Evolutionary conservation across 441 rosid genomes (phyloP).

Genomic region (Dalechampia spathulata): DNA sequence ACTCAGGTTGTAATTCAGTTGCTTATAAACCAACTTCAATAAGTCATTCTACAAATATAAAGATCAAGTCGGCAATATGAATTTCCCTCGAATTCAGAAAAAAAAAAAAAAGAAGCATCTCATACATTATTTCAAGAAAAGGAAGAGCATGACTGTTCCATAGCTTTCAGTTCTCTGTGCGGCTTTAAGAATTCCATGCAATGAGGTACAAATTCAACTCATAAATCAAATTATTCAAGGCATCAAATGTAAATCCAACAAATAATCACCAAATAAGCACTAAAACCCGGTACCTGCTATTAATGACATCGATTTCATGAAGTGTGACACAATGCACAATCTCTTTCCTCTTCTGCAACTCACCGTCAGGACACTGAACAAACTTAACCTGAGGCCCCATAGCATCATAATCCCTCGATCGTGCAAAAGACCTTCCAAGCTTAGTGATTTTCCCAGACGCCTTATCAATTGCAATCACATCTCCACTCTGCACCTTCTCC

Average conservation of each 20-base stretch:
- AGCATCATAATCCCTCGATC: slow-evolving; percentile 94
- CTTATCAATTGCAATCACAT: slow-evolving; percentile 81
- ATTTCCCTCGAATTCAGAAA: neutral
- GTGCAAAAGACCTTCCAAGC: slow-evolving; percentile 80
- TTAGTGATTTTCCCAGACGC: slow-evolving; percentile 81
- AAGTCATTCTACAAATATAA: neutral
- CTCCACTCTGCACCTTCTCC: slow-evolving; percentile 94
- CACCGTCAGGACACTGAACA: slow-evolving; percentile 95
- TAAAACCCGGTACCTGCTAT: slow-evolving; percentile 56
- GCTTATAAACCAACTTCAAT: neutral
- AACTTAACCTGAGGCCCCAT: slow-evolving; percentile 94
- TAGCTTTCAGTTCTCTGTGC: neutral
- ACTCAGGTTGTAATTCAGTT: neutral
- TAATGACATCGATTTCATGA: slow-evolving; percentile 96
- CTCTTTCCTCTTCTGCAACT: slow-evolving; percentile 93
- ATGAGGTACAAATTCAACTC: neutral
- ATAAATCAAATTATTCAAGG: neutral
- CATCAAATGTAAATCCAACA: no score
- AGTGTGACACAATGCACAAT: slow-evolving; percentile 92
- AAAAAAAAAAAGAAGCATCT: neutral
- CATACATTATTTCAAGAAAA: neutral
- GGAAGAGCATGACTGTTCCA: neutral
- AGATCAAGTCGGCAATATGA: no score
- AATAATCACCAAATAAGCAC: neutral
- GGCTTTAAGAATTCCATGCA: neutral